These are phyloP conservation scores for Penicillium crystallinum DNA, from an alignment of 495 filamentous ascomycete genomes.

Conservation along the genomic window DNA sequence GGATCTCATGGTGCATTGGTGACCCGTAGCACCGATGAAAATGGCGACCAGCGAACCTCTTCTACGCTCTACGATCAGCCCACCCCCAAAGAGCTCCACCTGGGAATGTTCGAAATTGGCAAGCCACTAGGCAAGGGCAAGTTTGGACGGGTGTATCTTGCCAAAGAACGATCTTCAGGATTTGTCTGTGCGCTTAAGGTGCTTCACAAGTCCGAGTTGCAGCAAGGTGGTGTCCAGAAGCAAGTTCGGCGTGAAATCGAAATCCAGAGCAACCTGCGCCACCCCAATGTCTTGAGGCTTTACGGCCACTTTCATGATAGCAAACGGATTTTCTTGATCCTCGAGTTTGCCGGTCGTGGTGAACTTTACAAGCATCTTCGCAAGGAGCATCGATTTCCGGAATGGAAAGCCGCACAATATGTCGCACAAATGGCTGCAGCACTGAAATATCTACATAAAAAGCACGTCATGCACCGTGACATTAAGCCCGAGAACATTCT, in stretches of 20 bases:
- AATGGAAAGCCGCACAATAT: conserved; percentile 95
- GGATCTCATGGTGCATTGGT: conserved; percentile 34
- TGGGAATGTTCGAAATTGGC: conserved; percentile 99
- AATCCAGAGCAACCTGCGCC: conserved; percentile 92
- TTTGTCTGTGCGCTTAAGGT: conserved; percentile 98
- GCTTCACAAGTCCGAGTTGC: conserved; percentile 88
- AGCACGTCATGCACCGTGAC: conserved; percentile 97
- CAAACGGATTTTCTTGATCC: conserved; percentile 91
- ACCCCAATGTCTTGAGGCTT: conserved; percentile 91
- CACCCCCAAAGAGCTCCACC: conserved; percentile 70
- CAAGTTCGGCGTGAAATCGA: conserved; percentile 96
- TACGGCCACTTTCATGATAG: conserved; percentile 97
- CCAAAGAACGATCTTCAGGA: conserved; percentile 78
- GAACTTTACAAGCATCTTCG: conserved; percentile 97
- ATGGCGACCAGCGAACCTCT: conserved; percentile 49
- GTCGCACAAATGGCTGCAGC: conserved; percentile 98
- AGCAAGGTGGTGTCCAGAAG: conserved; percentile 90
- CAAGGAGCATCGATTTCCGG: conserved; percentile 80
- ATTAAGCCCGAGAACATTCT: conserved; percentile 99
- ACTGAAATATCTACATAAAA: conserved; percentile 86
- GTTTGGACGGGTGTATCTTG: conserved; percentile 94
- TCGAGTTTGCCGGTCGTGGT: conserved; percentile 92
- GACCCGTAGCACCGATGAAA: conserved; percentile 51
- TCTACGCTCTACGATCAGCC: conserved; percentile 56
- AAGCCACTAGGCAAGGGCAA: conserved; percentile 95